Conservation (phyloP, 768 basidiomycete species). For the Suillus fuscotomentosus region DNA sequence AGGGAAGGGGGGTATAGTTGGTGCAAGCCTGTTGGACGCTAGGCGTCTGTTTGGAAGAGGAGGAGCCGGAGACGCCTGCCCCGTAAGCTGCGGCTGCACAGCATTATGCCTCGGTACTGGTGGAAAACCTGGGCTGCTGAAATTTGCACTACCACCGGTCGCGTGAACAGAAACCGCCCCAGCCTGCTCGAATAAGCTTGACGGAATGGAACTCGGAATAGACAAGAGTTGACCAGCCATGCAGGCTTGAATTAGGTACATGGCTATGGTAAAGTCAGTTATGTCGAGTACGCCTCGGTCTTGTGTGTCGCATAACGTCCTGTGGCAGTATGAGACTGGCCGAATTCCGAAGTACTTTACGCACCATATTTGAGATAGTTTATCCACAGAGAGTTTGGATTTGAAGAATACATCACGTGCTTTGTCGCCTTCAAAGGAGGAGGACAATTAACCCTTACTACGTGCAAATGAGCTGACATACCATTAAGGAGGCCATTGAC, state of each 20-base stretch:
- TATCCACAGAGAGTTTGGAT: constrained; percentile 83
- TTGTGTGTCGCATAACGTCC: constrained; percentile 95
- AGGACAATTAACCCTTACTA: constrained; percentile 2
- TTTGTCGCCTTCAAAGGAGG: constrained; percentile 62
- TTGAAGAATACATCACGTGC: constrained; percentile 90
- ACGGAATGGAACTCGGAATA: constrained; percentile 75
- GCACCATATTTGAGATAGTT: constrained; percentile 91
- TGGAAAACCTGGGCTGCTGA: constrained; percentile 58
- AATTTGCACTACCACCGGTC: constrained; percentile 58
- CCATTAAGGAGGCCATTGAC: constrained; percentile 77
- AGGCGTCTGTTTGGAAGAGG: constrained; percentile 25
- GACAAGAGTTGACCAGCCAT: constrained; percentile 78
- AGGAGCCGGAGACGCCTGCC: constrained; percentile 31
- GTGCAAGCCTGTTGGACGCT: constrained; percentile 17
- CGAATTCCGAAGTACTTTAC: constrained; percentile 19
- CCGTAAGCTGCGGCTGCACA: constrained; percentile 49
- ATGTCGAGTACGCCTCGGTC: constrained; percentile 85
- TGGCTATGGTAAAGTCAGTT: constrained; percentile 91
- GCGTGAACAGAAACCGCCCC: constrained; percentile 46
- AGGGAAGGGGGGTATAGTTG: constrained; percentile 26
- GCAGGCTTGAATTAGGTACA: constrained; percentile 93
- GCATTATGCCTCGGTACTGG: constrained; percentile 59
- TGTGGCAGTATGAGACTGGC: constrained; percentile 28
- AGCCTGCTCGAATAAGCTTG: constrained; percentile 84
- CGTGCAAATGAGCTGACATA: constrained; percentile 30